A percentile compares a stretch with the other conserved stretches of the same genome.
These are phyloP conservation scores for Acacia pycnantha DNA, from an alignment of 331 rosid genomes.

Conservation along the genomic window DNA sequence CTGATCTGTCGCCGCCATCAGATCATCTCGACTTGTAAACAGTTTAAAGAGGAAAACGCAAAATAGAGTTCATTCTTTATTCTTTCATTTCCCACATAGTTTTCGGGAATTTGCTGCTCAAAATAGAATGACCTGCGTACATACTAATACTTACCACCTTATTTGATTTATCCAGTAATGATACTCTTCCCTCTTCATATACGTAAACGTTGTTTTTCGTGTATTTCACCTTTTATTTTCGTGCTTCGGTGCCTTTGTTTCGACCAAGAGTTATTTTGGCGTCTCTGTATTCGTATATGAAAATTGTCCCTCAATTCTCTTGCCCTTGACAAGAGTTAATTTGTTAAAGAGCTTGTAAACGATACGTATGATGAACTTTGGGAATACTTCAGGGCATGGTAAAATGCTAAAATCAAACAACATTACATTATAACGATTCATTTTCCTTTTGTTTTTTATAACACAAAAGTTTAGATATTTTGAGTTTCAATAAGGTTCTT, in stretches of 20 bases:
- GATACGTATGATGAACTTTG: background rate
- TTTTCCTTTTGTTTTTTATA: background rate
- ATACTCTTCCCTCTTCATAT: background rate
- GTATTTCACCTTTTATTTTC: background rate
- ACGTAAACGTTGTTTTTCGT: background rate
- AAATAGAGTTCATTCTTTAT: conserved; percentile 1
- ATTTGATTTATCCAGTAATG: background rate
- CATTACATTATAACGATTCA: background rate
- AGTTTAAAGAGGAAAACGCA: background rate
- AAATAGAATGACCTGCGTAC: background rate
- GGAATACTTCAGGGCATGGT: background rate
- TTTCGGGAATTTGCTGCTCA: background rate
- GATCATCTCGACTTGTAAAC: conserved; percentile 11
- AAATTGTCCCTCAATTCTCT: background rate
- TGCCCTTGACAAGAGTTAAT: background rate
- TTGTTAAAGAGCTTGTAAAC: background rate
- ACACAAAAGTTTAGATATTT: background rate
- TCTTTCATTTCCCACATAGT: background rate
- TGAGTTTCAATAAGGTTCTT: background rate
- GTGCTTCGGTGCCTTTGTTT: background rate
- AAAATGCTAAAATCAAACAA: background rate
- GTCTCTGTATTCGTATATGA: background rate
- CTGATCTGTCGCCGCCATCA: background rate
- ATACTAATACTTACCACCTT: background rate
- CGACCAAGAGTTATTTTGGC: background rate